Conservation (phyloP, 2,329 filamentous ascomycete genomes). For the Gaeumannomyces sp. region DNA sequence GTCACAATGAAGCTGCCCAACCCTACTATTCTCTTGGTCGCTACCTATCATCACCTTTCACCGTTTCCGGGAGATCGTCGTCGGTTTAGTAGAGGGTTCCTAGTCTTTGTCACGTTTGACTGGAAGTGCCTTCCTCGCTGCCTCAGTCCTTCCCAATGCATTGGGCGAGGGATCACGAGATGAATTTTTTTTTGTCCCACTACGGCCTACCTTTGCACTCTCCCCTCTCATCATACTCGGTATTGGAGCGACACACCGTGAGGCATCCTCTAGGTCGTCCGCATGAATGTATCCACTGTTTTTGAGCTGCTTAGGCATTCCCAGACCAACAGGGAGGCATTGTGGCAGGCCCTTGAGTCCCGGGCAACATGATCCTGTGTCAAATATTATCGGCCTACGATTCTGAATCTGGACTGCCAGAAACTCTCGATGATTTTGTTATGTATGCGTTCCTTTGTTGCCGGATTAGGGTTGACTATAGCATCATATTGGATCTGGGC, state of each 20-base stretch:
- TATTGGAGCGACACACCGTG: neutral
- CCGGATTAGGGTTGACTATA: neutral
- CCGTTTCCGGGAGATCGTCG: too few species aligned
- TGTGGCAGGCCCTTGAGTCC: neutral
- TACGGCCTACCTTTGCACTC: neutral
- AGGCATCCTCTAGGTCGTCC: neutral
- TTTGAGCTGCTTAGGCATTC: neutral
- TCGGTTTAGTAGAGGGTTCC: too few species aligned
- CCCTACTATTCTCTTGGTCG: too few species aligned
- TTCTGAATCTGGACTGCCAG: neutral
- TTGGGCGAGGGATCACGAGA: too few species aligned
- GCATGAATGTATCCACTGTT: neutral
- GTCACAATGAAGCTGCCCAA: too few species aligned
- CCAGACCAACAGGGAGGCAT: neutral
- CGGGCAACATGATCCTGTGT: neutral
- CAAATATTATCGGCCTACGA: neutral
- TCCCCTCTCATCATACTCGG: neutral
- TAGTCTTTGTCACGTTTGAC: too few species aligned
- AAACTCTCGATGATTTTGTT: neutral
- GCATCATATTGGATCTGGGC: neutral
- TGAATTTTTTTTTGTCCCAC: too few species aligned
- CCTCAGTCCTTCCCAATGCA: too few species aligned
- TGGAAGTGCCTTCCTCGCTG: too few species aligned
- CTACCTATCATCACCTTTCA: too few species aligned
- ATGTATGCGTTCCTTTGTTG: neutral